Conservation (phyloP, 352 stramenopile species). For the Pythium sp. region DNA sequence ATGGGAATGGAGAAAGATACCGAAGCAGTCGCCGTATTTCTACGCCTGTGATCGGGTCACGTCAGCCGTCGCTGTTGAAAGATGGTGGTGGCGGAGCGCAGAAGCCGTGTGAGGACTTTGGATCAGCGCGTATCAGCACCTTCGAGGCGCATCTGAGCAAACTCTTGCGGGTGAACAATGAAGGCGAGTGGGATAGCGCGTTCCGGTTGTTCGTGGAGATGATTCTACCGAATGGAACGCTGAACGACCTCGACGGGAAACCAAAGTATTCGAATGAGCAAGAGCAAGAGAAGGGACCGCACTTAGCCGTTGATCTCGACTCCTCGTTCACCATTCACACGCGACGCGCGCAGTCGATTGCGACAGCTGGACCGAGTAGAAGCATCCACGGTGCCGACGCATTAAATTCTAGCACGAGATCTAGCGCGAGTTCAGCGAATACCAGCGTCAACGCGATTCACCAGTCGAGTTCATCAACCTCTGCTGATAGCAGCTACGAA, state of each 20-base stretch:
- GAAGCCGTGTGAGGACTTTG: not conserved
- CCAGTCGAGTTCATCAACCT: not conserved
- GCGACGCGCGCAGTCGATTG: constrained; percentile 15
- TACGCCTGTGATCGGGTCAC: not conserved
- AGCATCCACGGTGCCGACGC: not conserved
- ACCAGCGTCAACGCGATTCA: not conserved
- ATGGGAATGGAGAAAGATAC: not conserved
- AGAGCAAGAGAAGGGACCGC: not conserved
- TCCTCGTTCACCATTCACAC: constrained; percentile 6
- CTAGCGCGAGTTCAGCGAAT: not conserved
- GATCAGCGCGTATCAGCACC: not conserved
- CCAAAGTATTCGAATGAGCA: not conserved
- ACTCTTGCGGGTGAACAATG: constrained; percentile 18
- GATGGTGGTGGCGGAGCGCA: not conserved
- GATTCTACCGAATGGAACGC: constrained; percentile 37
- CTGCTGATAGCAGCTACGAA: not conserved
- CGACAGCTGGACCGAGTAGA: not conserved
- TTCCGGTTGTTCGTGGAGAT: constrained; percentile 53
- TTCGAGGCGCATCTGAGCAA: constrained; percentile 14
- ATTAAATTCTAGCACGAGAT: not conserved
- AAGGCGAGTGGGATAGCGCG: constrained; percentile 35
- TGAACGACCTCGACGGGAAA: constrained; percentile 22
- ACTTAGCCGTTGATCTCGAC: not conserved
- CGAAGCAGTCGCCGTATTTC: constrained; percentile 9
- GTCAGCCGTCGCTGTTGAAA: not conserved